phyloP scores from a whole-genome alignment of 805 yeast genomes.

The Alloascoidea africana region DNA sequence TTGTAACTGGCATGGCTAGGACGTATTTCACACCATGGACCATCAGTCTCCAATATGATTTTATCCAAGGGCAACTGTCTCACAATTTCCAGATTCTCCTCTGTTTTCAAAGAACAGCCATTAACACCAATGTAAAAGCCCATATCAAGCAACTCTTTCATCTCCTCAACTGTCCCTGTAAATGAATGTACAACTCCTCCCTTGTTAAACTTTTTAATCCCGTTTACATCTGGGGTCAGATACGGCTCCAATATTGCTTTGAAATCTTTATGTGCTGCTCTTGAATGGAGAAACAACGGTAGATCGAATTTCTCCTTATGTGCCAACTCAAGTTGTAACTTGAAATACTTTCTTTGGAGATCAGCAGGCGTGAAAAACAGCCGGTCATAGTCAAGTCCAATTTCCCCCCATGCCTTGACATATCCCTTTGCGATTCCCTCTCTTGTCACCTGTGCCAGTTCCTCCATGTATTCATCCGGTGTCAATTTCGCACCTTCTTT shows the following conservation, averaged over 20 bases:
- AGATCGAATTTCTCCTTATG: conserved; percentile 33
- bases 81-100: conserved; percentile 57
- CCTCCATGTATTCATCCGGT: conserved; percentile 26
- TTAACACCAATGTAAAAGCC: conserved; percentile 72
- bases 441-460: conserved; percentile 32
- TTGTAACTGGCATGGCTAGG: conserved; percentile 65
- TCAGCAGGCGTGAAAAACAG: conserved; percentile 57
- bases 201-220: conserved; percentile 22
- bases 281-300: conserved; percentile 84
- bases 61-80: conserved; percentile 50
- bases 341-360: conserved; percentile 54
- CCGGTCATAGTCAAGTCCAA: conserved; percentile 91
- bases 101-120: conserved; percentile 81
- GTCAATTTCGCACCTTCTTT: conserved; percentile 14
- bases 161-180: conserved; percentile 65
- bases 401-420: conserved; percentile 84
- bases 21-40: conserved; percentile 96
- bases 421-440: conserved; percentile 31
- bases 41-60: conserved; percentile 82
- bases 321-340: conserved; percentile 55
- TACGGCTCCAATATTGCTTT: conserved; percentile 47
- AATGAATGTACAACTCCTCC: conserved; percentile 92
- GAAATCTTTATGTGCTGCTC: conserved; percentile 77
- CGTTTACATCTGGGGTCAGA: no score
- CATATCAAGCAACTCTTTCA: conserved; percentile 34